A percentile compares a stretch with the other conserved stretches of the same genome.
Conservation (phyloP, 805 yeast species). For the Pachysolen tannophilus region DNA sequence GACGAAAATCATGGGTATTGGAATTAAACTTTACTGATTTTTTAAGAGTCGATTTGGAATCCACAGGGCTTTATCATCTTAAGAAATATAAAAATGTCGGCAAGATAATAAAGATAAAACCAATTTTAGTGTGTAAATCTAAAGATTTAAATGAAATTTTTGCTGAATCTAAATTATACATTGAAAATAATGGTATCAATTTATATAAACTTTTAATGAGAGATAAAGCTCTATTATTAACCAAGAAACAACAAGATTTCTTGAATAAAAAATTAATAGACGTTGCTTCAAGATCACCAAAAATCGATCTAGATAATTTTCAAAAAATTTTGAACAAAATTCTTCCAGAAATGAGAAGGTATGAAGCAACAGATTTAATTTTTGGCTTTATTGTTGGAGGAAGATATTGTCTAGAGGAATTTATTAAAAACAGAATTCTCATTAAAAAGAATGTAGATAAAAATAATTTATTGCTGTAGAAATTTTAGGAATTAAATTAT, state of each 20-base stretch:
- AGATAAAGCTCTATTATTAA: slow-evolving; percentile 12
- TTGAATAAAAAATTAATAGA: slow-evolving; percentile 11
- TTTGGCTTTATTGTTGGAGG: slow-evolving; percentile 23
- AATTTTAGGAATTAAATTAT: too few species aligned
- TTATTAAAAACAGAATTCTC: slow-evolving; percentile 17
- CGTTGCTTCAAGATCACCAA: slow-evolving; percentile 13
- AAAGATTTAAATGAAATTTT: slow-evolving; percentile 14
- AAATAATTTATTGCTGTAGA: slow-evolving; percentile 4
- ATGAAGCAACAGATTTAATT: slow-evolving; percentile 21
- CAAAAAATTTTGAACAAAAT: slow-evolving; percentile 9
- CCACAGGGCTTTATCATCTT: slow-evolving; percentile 5
- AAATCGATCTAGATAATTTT: slow-evolving; percentile 16
- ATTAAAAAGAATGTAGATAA: slow-evolving; percentile 11
- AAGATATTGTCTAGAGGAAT: slow-evolving; percentile 17
- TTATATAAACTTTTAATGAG: not conserved
- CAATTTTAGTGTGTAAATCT: slow-evolving; percentile 7
- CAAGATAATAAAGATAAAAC: not conserved
- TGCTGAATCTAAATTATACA: slow-evolving; percentile 9
- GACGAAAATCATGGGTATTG: slow-evolving; percentile 8
- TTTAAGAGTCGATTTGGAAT: slow-evolving; percentile 8
- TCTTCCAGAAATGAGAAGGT: slow-evolving; percentile 14
- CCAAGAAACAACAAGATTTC: slow-evolving; percentile 17
- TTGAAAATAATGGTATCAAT: not conserved
- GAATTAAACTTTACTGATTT: slow-evolving; percentile 2
- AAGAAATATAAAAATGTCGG: slow-evolving; percentile 6